A percentile compares a stretch with the other conserved stretches of the same genome.
phyloP scores from a whole-genome alignment of 495 filamentous ascomycete species.

The Paragyromitra xinjiangensis region DNA sequence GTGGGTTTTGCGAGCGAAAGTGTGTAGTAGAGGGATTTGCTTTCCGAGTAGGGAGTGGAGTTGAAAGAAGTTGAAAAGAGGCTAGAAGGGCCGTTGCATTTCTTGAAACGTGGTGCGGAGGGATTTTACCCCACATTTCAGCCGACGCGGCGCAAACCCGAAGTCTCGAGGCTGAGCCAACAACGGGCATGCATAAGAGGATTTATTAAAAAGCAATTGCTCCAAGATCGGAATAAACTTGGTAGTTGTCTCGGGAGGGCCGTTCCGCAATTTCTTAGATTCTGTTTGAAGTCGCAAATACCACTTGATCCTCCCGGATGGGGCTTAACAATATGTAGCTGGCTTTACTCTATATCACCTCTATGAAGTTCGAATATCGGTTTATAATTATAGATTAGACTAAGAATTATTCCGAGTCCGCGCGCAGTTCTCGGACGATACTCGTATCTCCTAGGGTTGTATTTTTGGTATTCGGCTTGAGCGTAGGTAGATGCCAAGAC shows the following conservation, averaged over 20 bases:
- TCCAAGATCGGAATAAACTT: neutral
- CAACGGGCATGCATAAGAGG: neutral
- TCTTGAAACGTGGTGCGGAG: conserved; percentile 16
- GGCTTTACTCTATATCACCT: too few species aligned
- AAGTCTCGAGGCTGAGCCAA: neutral
- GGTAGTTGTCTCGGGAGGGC: neutral
- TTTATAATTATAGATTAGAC: too few species aligned
- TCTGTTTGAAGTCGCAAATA: too few species aligned
- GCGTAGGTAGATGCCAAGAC: too few species aligned
- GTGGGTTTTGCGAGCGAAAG: neutral
- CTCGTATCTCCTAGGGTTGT: too few species aligned
- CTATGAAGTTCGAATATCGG: too few species aligned
- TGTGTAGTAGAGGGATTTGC: conserved; percentile 3
- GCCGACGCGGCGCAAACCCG: neutral
- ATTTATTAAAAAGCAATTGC: conserved; percentile 3
- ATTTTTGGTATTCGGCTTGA: too few species aligned
- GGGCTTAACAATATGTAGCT: too few species aligned
- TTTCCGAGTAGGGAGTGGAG: neutral
- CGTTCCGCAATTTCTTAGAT: neutral
- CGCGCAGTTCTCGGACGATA: too few species aligned
- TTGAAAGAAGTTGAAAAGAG: neutral
- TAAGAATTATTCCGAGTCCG: too few species aligned
- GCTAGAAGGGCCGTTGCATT: neutral
- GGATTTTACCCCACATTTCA: conserved; percentile 44
- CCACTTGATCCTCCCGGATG: too few species aligned